Evolutionary conservation across 1,284 basidiomycete species (phyloP).

Genomic region (Sphagnurus paluster): DNA sequence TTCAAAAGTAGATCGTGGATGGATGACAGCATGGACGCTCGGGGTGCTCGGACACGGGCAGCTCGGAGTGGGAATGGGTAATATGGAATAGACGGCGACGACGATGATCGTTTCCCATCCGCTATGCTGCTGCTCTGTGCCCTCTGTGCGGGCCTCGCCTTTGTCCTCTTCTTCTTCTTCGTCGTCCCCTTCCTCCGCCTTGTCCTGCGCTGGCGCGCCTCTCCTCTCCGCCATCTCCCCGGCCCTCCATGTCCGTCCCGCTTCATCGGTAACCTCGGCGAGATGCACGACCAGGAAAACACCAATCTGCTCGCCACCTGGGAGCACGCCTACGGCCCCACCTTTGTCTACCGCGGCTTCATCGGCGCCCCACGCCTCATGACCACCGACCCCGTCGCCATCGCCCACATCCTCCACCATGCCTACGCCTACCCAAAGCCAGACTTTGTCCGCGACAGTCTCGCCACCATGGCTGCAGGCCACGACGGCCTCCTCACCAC

Average conservation of each 20-base stretch:
- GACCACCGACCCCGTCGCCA: conserved; percentile 59
- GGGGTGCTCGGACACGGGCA: neutral
- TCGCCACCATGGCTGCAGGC: conserved; percentile 55
- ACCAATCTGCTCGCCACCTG: conserved; percentile 50
- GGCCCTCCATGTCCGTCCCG: conserved; percentile 41
- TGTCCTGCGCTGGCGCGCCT: conserved; percentile 30
- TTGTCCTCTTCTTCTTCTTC: conserved; percentile 21
- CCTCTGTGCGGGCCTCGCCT: conserved; percentile 26
- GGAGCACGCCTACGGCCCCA: conserved; percentile 47
- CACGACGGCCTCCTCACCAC: conserved; percentile 48
- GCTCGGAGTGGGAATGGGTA: neutral
- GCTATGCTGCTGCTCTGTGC: neutral
- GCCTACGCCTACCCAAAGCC: conserved; percentile 70
- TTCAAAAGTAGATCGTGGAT: conserved; percentile 6
- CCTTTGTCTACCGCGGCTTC: conserved; percentile 58
- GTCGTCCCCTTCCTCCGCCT: conserved; percentile 28
- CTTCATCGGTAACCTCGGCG: conserved; percentile 55
- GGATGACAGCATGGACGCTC: neutral
- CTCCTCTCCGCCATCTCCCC: conserved; percentile 32
- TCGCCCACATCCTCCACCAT: conserved; percentile 59
- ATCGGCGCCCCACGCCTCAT: conserved; percentile 53
- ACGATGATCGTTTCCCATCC: neutral
- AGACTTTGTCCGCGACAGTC: conserved; percentile 54
- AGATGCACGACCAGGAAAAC: conserved; percentile 60
- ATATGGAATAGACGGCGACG: neutral